A percentile compares a stretch with the other conserved stretches of the same genome.
phyloP scores from a whole-genome alignment of 1,284 basidiomycete species.

The Cryptococcus sp. region DNA sequence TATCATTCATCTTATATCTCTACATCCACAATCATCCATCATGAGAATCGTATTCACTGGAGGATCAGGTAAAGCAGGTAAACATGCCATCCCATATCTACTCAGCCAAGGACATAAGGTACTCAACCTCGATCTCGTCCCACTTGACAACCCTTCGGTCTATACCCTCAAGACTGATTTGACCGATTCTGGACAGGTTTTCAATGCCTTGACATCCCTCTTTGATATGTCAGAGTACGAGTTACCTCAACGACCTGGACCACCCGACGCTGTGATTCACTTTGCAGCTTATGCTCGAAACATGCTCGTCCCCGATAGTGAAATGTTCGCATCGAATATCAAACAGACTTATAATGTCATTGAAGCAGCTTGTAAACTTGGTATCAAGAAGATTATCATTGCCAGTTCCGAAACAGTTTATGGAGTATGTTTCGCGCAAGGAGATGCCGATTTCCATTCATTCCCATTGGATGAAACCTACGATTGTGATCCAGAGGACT shows the following conservation, averaged over 20 bases:
- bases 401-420: slow-evolving; percentile 34
- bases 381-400: slow-evolving; percentile 35
- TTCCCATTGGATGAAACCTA: slow-evolving; percentile 35
- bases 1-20: too few species aligned
- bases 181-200: slow-evolving; percentile 35
- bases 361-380: slow-evolving; percentile 36
- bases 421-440: slow-evolving; percentile 38
- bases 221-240: slow-evolving; percentile 32
- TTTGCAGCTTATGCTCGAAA: slow-evolving; percentile 37
- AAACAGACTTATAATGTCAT: slow-evolving; percentile 37
- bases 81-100: slow-evolving; percentile 36
- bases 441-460: slow-evolving; percentile 31
- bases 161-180: slow-evolving; percentile 38
- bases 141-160: slow-evolving; percentile 30
- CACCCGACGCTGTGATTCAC: slow-evolving; percentile 30
- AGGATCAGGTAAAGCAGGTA: slow-evolving; percentile 38
- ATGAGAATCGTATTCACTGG: slow-evolving; percentile 39
- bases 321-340: slow-evolving; percentile 27
- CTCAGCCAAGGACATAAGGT: slow-evolving; percentile 32
- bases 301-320: slow-evolving; percentile 33
- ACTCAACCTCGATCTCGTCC: slow-evolving; percentile 36
- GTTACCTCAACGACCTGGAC: slow-evolving; percentile 10
- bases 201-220: slow-evolving; percentile 32
- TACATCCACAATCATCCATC: neutral
- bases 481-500: slow-evolving; percentile 24